Base-by-base conservation (phyloP, 129 eudicot genomes). In the Pseudognaphalium luteoalbum region DNA sequence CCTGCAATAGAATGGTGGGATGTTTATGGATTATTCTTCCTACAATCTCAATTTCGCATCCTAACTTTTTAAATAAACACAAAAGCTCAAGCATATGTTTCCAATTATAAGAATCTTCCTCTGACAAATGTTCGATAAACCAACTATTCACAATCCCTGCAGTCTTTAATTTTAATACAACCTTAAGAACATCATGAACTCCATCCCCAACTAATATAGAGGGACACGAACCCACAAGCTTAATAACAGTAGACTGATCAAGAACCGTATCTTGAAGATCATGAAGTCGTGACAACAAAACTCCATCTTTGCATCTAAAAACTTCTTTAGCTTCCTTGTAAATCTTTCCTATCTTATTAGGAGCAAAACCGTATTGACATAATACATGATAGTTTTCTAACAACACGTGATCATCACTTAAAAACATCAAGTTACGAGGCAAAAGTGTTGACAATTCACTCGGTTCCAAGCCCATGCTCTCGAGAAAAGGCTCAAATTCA, bases 401-500 rank as follows among this genome's bases (percentile, higher is more conserved):
- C 87, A 94, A 76, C 73, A 70, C 66, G 5, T 68, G 64, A 58
- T 94, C 97, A 80, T 94, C 97, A 76, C 73, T 76, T 69, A 91
- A 68, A 57, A 83, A 94, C 87, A 91, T 83, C 68, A 86, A 73
- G 21, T 83, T 58, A 11, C 86, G 85, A 0, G 97, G 96, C 73
- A 94, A 88, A 77, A 85, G 71, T 0, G 80, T 54, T 0, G 66
- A 33, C 12, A 85, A 89, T 75, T 89, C 90, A 50, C 66, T 52
- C 16, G 90, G 96, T 12, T 78, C 83, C 79, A 94, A 87, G 20
- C 99, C 99, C 76, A 91, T 86, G 77, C 99, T 94, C 81, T 94
- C 99, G 66, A 91, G 89, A 86, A 94, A 91, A 0, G 96, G 97
- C 82, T 94, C 99, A 21, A 85, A 94, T 59, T 94, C 99, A 66